Base-by-base conservation (phyloP, 2,329 filamentous ascomycete species). In the Botrytis fabae region DNA sequence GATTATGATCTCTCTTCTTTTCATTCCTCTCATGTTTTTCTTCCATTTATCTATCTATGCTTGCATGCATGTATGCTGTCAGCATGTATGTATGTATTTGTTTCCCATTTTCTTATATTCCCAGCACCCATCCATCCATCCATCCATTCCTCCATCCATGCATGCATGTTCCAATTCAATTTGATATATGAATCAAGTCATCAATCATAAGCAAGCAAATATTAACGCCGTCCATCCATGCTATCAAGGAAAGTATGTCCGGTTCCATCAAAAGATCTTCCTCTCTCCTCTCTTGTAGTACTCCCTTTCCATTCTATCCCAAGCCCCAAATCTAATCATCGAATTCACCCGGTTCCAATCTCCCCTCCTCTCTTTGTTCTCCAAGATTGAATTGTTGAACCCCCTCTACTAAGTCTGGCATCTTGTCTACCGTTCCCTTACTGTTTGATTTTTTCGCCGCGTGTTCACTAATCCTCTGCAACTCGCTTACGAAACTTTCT, bases 401-500 rank as follows among this genome's bases (percentile, higher is more conserved):
- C 22, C 70, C 70, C 12, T 77, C 77, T 16, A 74, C 59, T 9
- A 78, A 42, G 40, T 78, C 78, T 28, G 70, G 61, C 1, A 77
- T 68, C 16, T 66, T 38, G 8, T 69, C 69, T 7, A 73, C 59
- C 0, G 61, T 65, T 44, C 73, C 73, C 35, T 69, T 71, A 42
- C 72, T 75, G 75, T 77, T 80, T 75, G 77, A 74, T 73, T 80
- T 80, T 74, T 79, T 79, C 60, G 79, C 77, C 7, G 80, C 79
- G 70, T 77, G 75, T 73, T 80, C 78, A 69, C 79, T 80, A 65
- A 81, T 81, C 35, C 76, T 75, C 2, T 78, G 75, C 82, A 98
- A 87, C 83, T 98, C 95, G 20, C 89, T 89, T 69, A 98, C 94
- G 81, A 98, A 98, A 77, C 92, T 95, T 81, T 95, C 90, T 40